phyloP scores from a whole-genome alignment of 1,284 basidiomycete species.

The Austropuccinia psidii region DNA sequence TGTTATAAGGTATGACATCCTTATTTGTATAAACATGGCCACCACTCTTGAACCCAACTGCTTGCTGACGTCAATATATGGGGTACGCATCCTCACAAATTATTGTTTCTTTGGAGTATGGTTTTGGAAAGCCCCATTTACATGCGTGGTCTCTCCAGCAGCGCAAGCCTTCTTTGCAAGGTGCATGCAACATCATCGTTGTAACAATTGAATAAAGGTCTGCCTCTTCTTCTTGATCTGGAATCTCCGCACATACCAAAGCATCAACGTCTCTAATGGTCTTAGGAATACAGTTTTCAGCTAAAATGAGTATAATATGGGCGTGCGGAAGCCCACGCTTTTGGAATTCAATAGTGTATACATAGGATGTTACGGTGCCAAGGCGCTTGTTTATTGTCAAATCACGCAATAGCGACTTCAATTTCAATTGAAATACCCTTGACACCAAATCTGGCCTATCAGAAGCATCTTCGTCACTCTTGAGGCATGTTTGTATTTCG shows the following conservation, averaged over 20 bases:
- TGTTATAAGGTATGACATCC: slow-evolving; percentile 50
- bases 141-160: not conserved
- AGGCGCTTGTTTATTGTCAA: not conserved
- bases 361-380: not conserved
- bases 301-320: not conserved
- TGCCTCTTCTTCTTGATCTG: not conserved
- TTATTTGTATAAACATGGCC: slow-evolving; percentile 43
- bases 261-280: not conserved
- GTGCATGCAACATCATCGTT: not conserved
- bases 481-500: slow-evolving; percentile 50
- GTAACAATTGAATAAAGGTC: not conserved
- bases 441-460: slow-evolving; percentile 45
- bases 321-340: slow-evolving; percentile 10
- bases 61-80: not conserved
- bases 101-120: not conserved
- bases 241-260: not conserved
- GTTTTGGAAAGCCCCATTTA: not conserved
- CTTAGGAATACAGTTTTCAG: not conserved
- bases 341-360: slow-evolving; percentile 1
- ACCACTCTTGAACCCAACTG: not conserved
- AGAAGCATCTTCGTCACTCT: slow-evolving; percentile 49
- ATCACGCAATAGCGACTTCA: not conserved
- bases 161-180: not conserved
- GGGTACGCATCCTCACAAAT: not conserved
- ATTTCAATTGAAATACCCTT: not conserved